phyloP scores from a whole-genome alignment of 129 eudicot species.

The Flaveria ramosissima region DNA sequence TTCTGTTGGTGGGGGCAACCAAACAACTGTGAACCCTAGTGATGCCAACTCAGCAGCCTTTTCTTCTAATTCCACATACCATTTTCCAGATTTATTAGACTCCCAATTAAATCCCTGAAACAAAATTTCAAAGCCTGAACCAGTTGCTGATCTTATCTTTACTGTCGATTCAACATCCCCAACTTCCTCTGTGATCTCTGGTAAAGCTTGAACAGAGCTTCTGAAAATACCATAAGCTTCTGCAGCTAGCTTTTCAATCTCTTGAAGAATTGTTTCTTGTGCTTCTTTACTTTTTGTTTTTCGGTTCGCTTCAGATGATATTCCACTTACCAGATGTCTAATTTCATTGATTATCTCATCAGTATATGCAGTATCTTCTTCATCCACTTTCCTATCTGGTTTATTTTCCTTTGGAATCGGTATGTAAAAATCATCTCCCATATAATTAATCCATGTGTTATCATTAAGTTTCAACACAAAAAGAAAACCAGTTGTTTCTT shows the following conservation, averaged over 20 bases:
- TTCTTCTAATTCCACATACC: slow-evolving; percentile 77
- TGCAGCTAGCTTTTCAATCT: slow-evolving; percentile 94
- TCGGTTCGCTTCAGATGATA: slow-evolving; percentile 64
- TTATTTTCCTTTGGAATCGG: slow-evolving; percentile 51
- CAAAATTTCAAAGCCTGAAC: slow-evolving; percentile 78
- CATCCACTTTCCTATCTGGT: slow-evolving; percentile 14
- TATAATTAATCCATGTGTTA: slow-evolving; percentile 72
- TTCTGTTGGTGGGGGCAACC: slow-evolving; percentile 99
- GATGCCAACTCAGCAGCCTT: slow-evolving; percentile 68
- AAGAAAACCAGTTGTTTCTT: slow-evolving; percentile 55
- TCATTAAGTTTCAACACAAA: slow-evolving; percentile 81
- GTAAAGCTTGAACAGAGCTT: slow-evolving; percentile 49
- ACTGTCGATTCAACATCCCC: slow-evolving; percentile 43
- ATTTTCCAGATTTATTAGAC: slow-evolving; percentile 84
- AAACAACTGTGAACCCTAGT: slow-evolving; percentile 76
- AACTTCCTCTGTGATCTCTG: slow-evolving; percentile 45
- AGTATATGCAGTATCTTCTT: slow-evolving; percentile 48
- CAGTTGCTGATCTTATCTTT: slow-evolving; percentile 73
- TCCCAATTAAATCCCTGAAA: slow-evolving; percentile 99
- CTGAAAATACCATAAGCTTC: slow-evolving; percentile 94
- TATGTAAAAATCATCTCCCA: slow-evolving; percentile 71
- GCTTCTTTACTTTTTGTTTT: slow-evolving; percentile 66
- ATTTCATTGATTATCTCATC: slow-evolving; percentile 80
- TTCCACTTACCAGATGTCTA: slow-evolving; percentile 74
- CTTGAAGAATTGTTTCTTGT: slow-evolving; percentile 81